phyloP scores from a whole-genome alignment of 2,329 filamentous ascomycete species.

The Venturia oleaginea region DNA sequence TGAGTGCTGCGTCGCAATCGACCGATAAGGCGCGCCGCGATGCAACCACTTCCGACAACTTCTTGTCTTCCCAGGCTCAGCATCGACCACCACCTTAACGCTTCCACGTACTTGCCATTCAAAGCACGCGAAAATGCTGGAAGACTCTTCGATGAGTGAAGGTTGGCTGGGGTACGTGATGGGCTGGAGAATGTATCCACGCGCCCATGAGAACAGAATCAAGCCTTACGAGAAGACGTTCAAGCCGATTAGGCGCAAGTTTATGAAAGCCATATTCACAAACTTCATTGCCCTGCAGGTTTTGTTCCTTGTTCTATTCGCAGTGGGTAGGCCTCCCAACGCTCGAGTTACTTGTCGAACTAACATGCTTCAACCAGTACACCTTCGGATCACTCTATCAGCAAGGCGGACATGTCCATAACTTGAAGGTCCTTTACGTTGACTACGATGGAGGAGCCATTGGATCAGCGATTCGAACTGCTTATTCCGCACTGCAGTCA shows the following conservation, averaged over 20 bases:
- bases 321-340: not conserved
- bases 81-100: not conserved
- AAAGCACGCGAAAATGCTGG: not conserved
- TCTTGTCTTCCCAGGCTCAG: not conserved
- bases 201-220: slow-evolving; percentile 8
- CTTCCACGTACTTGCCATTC: not conserved
- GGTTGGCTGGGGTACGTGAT: not conserved
- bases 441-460: slow-evolving; percentile 24
- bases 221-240: not conserved
- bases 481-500: slow-evolving; percentile 20
- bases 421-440: slow-evolving; percentile 22
- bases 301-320: slow-evolving; percentile 14
- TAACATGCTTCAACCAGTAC: slow-evolving; percentile 3
- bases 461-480: slow-evolving; percentile 19
- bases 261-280: slow-evolving; percentile 4
- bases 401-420: slow-evolving; percentile 22
- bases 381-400: slow-evolving; percentile 13
- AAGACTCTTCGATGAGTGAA: not conserved
- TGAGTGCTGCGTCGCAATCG: too few species aligned
- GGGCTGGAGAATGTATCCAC: slow-evolving; percentile 8
- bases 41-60: not conserved
- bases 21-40: not conserved
- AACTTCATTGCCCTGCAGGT: slow-evolving; percentile 14
- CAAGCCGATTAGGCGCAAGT: not conserved
- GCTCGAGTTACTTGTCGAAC: not conserved